Evolutionary conservation across 169 alveolate genomes (phyloP), one percentile per base, ranked within the genome.

Genomic region (Babesia ovis): DNA sequence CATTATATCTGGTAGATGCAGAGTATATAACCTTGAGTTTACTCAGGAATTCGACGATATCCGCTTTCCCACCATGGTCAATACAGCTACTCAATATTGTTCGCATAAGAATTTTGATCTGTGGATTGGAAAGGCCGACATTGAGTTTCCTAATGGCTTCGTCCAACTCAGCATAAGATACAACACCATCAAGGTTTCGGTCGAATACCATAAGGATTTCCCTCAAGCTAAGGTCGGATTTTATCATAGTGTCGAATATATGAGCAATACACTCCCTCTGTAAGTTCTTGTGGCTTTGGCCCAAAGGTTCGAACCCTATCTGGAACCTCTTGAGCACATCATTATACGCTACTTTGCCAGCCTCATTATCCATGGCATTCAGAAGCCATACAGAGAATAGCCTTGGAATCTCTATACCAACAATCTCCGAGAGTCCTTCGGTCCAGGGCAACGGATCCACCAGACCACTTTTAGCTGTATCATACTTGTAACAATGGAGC

Each of bases 31-130:
- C 95, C 68, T 91, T 71, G 83, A 91, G 86, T 41, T 91, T 85
- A 51, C 95, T 93, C 23, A 92, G 79, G 61, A 92, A 92, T 68
- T 89, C 95, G 9, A 92, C 95, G 20, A 92, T 90, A 59, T 92
- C 95, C 9, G 90, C 90, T 48, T 91, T 92, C 8, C 89, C 90
- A 42, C 82, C 90, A n/a, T 72, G 75, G 37, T 85, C 86, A 46
- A 85, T 72, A 61, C 92, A 84, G 22, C 92, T 69, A 9, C 90
- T 74, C 45, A 85, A 77, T 43, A 92, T 92, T 43, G 90, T 56
- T 8, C 95, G 67, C 85, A 92, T 88, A 31, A 92, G 75, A 39
- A 91, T 88, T 66, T 89, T 90, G 32, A 92, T 80, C 57, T 92
- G 95, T n/a, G 94, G 95, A 54, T 83, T 83, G 29, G 94, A 83